Base-by-base conservation (phyloP, 2,329 filamentous ascomycete genomes). In the Aphanocladium album region DNA sequence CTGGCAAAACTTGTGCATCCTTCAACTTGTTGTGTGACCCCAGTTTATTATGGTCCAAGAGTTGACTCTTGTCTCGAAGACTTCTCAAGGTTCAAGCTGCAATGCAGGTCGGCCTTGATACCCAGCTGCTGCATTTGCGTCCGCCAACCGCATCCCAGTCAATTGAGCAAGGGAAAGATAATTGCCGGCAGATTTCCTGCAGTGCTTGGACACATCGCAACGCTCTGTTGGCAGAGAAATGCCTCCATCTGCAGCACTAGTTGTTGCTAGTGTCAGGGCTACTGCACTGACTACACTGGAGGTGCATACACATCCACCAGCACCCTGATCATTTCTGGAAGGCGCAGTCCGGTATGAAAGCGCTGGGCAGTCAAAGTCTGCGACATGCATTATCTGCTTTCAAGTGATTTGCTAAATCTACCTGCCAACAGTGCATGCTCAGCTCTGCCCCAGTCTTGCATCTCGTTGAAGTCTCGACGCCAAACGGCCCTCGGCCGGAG, bases 261-360 rank as follows among this genome's bases (percentile, higher is more conserved):
- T 17, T 35, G 33, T 19, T 33, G 23, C 23, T 59, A 52, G 47
- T 49, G n/a, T 35, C 37, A 19, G 19, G 27, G 39, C 47, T 52
- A 59, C 47, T 59, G 47, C 47, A 52, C 25, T 52, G 37, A 47
- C 25, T 33, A 51, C 39, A 33, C 43, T 23, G 41, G 39, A 33
- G 25, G 43, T 25, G 21, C 54, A 57, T 43, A 37, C 25, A 39
- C 53, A 49, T 49, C 54, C 46, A 53, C 39, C n/a, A 45, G 21
- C 16, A 25, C 35, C 39, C 49, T 43, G 57, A 59, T 53, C 47
- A 43, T 46, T 59, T 59, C 47, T 52, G 27, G 12, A 37, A 52
- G 37, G 12, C 19, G 37, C 27, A 25, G 39, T 17, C 30, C 27
- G 47, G 39, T 59, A 51, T 52, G 56, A 49, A 47, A 41, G 12